These are phyloP conservation scores for Colletotrichum sp. DNA, from an alignment of 2,329 filamentous ascomycete genomes.

Conservation along the genomic window DNA sequence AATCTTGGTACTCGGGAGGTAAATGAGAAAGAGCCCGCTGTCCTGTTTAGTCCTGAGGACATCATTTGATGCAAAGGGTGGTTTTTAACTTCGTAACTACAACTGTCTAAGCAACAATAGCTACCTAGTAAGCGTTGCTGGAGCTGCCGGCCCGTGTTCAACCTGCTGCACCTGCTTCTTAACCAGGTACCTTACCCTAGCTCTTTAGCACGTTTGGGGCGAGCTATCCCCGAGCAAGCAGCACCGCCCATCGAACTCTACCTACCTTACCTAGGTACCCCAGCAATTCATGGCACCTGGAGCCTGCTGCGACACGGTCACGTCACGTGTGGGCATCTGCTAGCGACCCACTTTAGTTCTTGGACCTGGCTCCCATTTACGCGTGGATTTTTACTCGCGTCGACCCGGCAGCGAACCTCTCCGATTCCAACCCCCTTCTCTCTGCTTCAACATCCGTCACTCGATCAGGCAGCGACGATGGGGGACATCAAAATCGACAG, in stretches of 20 bases:
- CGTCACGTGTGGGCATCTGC: conserved; percentile 37
- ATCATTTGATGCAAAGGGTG: not conserved
- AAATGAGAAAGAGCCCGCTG: not conserved
- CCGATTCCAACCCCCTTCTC: conserved; percentile 7
- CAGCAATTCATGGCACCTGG: not conserved
- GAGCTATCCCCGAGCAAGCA: not conserved
- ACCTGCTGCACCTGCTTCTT: not conserved
- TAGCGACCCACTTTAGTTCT: not conserved
- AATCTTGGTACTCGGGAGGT: not conserved
- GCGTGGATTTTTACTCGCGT: conserved; percentile 46
- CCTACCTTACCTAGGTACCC: not conserved
- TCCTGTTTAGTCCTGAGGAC: not conserved
- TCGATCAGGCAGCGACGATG: conserved; percentile 52
- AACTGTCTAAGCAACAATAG: not conserved
- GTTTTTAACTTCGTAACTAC: not conserved
- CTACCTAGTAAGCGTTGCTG: not conserved
- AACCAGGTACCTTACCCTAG: not conserved
- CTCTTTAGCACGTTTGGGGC: not conserved
- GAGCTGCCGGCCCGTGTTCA: not conserved
- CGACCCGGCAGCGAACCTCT: conserved; percentile 21
- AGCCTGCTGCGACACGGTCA: not conserved
- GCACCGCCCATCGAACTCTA: not conserved
- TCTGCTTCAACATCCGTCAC: conserved; percentile 14
- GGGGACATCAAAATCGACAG: conserved; percentile 94
- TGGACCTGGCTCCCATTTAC: conserved; percentile 36